Evolutionary conservation across 2,329 filamentous ascomycete genomes (phyloP).

Genomic region (Didymella sp.): DNA sequence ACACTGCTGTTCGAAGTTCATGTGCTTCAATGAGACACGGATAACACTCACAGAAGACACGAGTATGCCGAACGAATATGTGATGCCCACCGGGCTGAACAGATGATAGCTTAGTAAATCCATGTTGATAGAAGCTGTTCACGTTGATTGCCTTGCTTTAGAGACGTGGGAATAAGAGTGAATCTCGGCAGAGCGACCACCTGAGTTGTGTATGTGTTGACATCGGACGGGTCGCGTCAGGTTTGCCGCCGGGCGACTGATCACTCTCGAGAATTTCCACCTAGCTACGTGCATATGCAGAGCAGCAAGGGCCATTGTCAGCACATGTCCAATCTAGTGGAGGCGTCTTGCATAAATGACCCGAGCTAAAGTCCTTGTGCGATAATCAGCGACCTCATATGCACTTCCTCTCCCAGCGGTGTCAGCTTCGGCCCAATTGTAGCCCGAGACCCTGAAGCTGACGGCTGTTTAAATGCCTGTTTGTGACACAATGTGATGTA

Average conservation of each 20-base stretch:
- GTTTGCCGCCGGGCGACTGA: neutral
- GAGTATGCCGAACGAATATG: slow-evolving; percentile 19
- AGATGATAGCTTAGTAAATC: slow-evolving; percentile 14
- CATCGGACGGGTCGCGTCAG: neutral
- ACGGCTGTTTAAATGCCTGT: neutral
- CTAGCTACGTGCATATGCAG: neutral
- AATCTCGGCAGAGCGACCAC: neutral
- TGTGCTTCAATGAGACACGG: too few species aligned
- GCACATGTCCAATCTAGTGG: neutral
- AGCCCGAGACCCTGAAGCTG: neutral
- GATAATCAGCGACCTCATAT: slow-evolving; percentile 5
- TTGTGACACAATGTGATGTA: neutral
- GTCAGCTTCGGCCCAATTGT: slow-evolving; percentile 6
- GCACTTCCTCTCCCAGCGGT: neutral
- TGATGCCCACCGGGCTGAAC: slow-evolving; percentile 22
- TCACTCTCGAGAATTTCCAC: neutral
- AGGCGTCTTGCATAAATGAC: neutral
- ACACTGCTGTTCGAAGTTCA: neutral
- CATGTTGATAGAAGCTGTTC: neutral
- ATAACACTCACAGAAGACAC: slow-evolving; percentile 20
- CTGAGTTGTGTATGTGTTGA: neutral
- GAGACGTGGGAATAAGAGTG: too few species aligned
- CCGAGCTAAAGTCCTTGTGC: neutral
- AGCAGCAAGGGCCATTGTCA: neutral
- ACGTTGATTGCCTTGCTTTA: neutral